A percentile compares a stretch with the other conserved stretches of the same genome.
Evolutionary conservation across 2,329 filamentous ascomycete species (phyloP).

Genomic region (Aureobasidium sp.): DNA sequence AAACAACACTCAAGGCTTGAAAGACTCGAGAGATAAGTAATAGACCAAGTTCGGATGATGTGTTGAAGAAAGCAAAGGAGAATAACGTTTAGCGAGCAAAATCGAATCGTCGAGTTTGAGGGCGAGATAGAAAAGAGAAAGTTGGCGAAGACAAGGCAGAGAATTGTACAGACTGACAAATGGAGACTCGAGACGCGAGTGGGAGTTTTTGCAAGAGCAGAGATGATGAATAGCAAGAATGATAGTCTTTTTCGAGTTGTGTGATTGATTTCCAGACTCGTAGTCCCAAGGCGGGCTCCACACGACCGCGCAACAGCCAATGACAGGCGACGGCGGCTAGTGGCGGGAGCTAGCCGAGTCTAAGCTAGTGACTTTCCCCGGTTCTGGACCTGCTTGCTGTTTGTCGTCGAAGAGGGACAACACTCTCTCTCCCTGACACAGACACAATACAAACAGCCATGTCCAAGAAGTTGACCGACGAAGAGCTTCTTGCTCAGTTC

Average conservation of each 20-base stretch:
- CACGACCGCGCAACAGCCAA: neutral
- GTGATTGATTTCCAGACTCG: conserved; percentile 11
- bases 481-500: conserved; percentile 41
- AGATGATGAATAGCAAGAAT: neutral
- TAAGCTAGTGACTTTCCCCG: conserved; percentile 2
- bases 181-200: neutral
- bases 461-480: conserved; percentile 31
- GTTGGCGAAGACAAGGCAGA: neutral
- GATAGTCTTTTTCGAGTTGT: conserved; percentile 14
- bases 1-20: neutral
- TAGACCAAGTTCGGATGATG: neutral
- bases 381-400: neutral
- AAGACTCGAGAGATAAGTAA: neutral
- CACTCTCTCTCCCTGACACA: neutral
- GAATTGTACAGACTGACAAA: neutral
- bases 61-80: conserved; percentile 7
- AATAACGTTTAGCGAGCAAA: conserved; percentile 11
- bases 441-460: conserved; percentile 16
- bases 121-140: neutral
- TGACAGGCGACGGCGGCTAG: neutral
- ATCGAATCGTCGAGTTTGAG: neutral
- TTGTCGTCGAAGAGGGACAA: neutral
- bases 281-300: neutral
- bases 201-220: neutral
- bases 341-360: conserved; percentile 6